Evolutionary conservation across 192 early-diverging fungal genomes (phyloP).

Genomic region (Entomortierella beljakovae): DNA sequence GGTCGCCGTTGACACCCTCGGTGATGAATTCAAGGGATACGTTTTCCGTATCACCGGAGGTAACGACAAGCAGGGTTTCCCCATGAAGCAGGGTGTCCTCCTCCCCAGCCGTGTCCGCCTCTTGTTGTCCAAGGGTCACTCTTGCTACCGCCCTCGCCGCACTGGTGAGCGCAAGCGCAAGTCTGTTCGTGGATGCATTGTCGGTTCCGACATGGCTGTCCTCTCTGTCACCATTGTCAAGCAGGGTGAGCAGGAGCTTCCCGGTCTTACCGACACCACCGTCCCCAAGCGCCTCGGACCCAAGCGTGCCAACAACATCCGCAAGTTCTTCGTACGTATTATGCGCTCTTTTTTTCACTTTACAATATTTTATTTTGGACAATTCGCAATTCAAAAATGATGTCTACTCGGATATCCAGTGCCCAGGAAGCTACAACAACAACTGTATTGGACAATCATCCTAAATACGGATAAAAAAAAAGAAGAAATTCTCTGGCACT

Average conservation of each 20-base stretch:
- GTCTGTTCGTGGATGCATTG: slow-evolving; percentile 99
- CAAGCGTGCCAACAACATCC: slow-evolving; percentile 98
- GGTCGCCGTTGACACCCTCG: slow-evolving; percentile 93
- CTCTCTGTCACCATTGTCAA: slow-evolving; percentile 96
- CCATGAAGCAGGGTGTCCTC: slow-evolving; percentile 99
- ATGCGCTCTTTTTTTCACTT: background rate
- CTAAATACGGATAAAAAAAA: too few species aligned
- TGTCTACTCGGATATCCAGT: too few species aligned
- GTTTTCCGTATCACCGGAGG: slow-evolving; percentile 99
- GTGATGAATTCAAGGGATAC: slow-evolving; percentile 99
- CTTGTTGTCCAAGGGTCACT: slow-evolving; percentile 93
- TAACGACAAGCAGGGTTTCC: slow-evolving; percentile 99
- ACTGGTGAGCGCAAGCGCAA: slow-evolving; percentile 99
- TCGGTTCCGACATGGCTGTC: slow-evolving; percentile 92
- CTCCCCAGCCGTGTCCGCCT: slow-evolving; percentile 80
- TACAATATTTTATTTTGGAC: too few species aligned
- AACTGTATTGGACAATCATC: too few species aligned
- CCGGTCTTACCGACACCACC: slow-evolving; percentile 92
- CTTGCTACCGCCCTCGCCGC: slow-evolving; percentile 98
- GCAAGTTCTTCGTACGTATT: slow-evolving; percentile 93
- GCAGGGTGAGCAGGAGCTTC: slow-evolving; percentile 96
- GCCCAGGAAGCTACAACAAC: too few species aligned
- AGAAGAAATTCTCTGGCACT: too few species aligned
- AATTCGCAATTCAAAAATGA: too few species aligned
- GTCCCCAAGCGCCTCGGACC: slow-evolving; percentile 98